A percentile compares a stretch with the other conserved stretches of the same genome.
Conservation (phyloP, 2,329 filamentous ascomycete genomes). For the Ceratocystis huliohia region DNA sequence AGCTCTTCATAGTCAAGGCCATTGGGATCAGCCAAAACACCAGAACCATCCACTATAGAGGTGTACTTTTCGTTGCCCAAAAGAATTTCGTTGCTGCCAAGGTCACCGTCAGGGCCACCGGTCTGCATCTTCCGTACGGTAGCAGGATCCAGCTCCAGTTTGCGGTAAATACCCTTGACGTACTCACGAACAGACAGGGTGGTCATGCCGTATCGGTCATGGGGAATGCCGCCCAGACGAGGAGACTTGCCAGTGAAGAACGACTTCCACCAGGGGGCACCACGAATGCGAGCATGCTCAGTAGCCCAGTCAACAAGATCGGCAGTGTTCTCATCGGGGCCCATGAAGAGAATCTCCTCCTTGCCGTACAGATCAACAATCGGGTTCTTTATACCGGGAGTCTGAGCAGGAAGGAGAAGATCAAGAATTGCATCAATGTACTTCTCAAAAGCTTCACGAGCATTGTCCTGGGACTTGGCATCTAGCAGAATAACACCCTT, state of each 20-base stretch:
- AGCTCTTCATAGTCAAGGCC: slow-evolving; percentile 79
- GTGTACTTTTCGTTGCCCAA: slow-evolving; percentile 93
- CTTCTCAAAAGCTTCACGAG: slow-evolving; percentile 89
- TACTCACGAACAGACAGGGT: slow-evolving; percentile 93
- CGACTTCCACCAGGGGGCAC: slow-evolving; percentile 98
- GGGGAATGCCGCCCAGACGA: slow-evolving; percentile 88
- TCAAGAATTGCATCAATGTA: slow-evolving; percentile 99
- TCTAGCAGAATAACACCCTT: slow-evolving; percentile 96
- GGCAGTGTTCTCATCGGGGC: slow-evolving; percentile 96
- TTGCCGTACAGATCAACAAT: slow-evolving; percentile 92
- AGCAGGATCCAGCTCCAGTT: slow-evolving; percentile 76
- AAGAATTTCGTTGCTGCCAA: slow-evolving; percentile 95
- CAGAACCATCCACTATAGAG: slow-evolving; percentile 88
- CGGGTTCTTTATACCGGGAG: slow-evolving; percentile 96
- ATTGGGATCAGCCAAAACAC: slow-evolving; percentile 85
- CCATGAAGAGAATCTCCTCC: slow-evolving; percentile 96
- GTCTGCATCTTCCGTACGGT: slow-evolving; percentile 91
- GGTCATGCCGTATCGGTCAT: slow-evolving; percentile 95
- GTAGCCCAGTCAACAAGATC: slow-evolving; percentile 98
- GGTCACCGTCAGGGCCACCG: slow-evolving; percentile 87
- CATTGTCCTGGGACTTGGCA: slow-evolving; percentile 85
- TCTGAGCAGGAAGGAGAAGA: slow-evolving; percentile 74
- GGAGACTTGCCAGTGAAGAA: slow-evolving; percentile 99
- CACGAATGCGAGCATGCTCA: slow-evolving; percentile 72
- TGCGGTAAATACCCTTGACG: slow-evolving; percentile 91